phyloP scores from a whole-genome alignment of 2,329 filamentous ascomycete species.

The Aureobasidium sp. region DNA sequence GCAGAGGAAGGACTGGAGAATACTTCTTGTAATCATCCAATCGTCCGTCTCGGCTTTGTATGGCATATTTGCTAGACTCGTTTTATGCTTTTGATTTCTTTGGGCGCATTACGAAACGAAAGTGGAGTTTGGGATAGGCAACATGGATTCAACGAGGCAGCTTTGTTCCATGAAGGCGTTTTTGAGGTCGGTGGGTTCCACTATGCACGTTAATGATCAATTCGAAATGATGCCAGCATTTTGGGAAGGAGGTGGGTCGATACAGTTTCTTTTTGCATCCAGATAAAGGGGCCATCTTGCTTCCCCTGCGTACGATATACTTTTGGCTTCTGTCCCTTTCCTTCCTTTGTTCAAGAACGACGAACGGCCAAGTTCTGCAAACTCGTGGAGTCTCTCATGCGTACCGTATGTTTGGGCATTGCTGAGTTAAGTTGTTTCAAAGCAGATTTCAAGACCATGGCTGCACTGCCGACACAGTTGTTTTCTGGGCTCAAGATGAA shows the following conservation, averaged over 20 bases:
- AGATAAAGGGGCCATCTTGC: background rate
- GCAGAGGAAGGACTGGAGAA: conserved; percentile 40
- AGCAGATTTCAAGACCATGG: no score
- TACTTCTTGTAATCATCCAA: conserved; percentile 38
- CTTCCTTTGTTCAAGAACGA: background rate
- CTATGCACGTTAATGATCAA: background rate
- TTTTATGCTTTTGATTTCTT: background rate
- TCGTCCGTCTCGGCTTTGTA: background rate
- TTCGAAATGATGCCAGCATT: background rate
- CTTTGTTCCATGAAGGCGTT: background rate
- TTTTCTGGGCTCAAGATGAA: background rate
- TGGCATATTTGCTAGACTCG: background rate
- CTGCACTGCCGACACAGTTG: no score
- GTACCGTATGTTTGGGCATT: no score
- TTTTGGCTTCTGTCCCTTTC: background rate
- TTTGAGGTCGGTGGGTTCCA: background rate
- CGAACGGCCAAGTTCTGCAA: background rate
- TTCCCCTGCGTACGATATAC: background rate
- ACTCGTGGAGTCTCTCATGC: background rate
- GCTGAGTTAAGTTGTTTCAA: no score
- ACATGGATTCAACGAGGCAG: background rate
- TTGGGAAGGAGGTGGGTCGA: background rate
- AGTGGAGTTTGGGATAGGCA: background rate
- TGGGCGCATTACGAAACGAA: background rate
- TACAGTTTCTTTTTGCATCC: background rate